phyloP scores from a whole-genome alignment of 2,329 filamentous ascomycete species.

The Fusarium hainanense region DNA sequence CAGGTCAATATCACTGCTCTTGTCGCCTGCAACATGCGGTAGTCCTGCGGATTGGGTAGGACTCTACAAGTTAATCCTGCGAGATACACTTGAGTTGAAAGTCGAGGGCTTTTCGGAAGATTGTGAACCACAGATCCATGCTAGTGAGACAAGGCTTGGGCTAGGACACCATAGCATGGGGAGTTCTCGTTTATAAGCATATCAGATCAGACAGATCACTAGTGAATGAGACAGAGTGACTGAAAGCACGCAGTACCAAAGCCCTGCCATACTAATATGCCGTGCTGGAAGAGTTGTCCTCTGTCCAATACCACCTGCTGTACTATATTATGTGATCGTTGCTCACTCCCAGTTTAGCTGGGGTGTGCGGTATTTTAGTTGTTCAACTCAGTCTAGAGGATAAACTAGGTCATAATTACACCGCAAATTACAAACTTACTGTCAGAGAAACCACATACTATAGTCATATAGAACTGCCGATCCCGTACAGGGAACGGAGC shows the following conservation, averaged over 20 bases:
- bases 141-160: slow-evolving; percentile 13
- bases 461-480: slow-evolving; percentile 5
- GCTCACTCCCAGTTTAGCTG: background rate
- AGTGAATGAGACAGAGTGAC: background rate
- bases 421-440: background rate
- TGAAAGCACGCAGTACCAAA: slow-evolving; percentile 10
- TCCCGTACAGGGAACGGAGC: slow-evolving; percentile 13
- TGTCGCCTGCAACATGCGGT: background rate
- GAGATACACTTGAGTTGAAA: background rate
- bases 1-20: background rate
- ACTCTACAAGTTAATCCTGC: background rate
- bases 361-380: slow-evolving; percentile 6
- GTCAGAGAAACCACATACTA: background rate
- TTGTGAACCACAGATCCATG: background rate
- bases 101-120: slow-evolving; percentile 5
- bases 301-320: background rate
- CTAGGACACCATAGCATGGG: background rate
- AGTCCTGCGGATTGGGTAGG: too few relatives aligned
- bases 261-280: slow-evolving; percentile 20
- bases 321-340: background rate
- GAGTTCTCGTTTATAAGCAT: slow-evolving; percentile 31
- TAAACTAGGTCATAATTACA: background rate
- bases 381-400: background rate
- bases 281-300: background rate
- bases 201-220: slow-evolving; percentile 10